Evolutionary conservation across 768 basidiomycete species (phyloP), one percentile per base, ranked within the genome.

Genomic region (Lyophyllum atratum): DNA sequence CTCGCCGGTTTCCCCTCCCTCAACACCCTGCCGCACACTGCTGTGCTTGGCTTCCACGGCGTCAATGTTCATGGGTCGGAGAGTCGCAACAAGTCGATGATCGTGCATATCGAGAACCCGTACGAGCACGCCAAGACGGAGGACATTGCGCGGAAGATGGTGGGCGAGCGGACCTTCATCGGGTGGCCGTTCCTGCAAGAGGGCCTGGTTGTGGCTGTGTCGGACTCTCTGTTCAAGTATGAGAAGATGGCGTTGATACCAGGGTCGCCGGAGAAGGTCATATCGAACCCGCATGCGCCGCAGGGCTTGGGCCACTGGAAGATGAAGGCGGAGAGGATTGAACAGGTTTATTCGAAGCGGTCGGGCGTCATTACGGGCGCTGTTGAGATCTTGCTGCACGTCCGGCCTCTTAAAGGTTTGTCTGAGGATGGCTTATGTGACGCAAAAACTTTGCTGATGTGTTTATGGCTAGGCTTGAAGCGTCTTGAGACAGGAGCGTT

Each of bases 111-210:
- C 63, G 76, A 90, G 47, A 92, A 93, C 66, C 81, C 82, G 0
- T 81, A 88, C 68, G 91, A 93, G 59, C 73, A 72, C 45, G 76
- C 76, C 61, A 90, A 86, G 70, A 73, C 83, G 6, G 85, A 89
- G 65, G 89, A 90, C 14, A 72, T 97, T 24, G 96, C 93, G 8
- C 72, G 76, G 44, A 79, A 82, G 66, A 80, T 92, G 77, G 75
- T 98, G 44, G 93, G 91, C 15, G 76, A 87, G 67, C 82, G 90
- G 40, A 85, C 83, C 0, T 98, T 90, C 68, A 76, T 87, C 54
- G 86, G 88, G 24, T 99, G 96, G 95, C 97, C 97, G 0, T 98
- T 95, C 80, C 74, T 99, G 40, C 90, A 91, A 63, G 97, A 99
- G 73, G 96, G 93, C 2, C 73, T 85, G 63, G 93, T 98, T 1